A percentile compares a stretch with the other conserved stretches of the same genome.
These are phyloP conservation scores for Arabidopsis suecica DNA, from an alignment of 345 rosid genomes.

Conservation along the genomic window DNA sequence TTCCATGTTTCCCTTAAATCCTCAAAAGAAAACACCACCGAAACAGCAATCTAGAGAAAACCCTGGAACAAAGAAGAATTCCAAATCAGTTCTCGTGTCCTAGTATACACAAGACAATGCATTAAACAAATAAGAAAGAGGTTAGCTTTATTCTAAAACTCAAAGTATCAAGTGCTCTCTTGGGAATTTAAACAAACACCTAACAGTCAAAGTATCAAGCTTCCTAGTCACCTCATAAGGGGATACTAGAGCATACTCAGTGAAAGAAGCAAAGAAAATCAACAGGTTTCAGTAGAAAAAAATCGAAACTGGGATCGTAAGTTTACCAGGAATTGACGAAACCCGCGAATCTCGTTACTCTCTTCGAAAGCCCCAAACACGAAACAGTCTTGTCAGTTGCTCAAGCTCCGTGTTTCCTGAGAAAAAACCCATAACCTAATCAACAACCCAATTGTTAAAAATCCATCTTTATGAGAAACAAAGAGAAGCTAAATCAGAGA, in stretches of 20 bases:
- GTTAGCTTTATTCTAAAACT: background rate
- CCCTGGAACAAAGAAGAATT: conserved; percentile 19
- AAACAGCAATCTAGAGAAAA: conserved; percentile 15
- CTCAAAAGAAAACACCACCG: conserved; percentile 8
- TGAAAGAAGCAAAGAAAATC: conserved; percentile 1
- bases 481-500: conserved; percentile 16
- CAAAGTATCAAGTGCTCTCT: conserved; percentile 8
- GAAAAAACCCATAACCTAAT: conserved; percentile 30
- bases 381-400: conserved; percentile 12
- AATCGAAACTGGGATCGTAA: background rate
- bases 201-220: conserved; percentile 14
- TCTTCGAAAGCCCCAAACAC: conserved; percentile 24
- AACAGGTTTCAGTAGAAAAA: background rate
- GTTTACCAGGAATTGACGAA: conserved; percentile 21
- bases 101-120: background rate
- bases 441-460: conserved; percentile 24
- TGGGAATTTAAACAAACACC: conserved; percentile 36
- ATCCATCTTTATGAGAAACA: conserved; percentile 21
- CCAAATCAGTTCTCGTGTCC: conserved; percentile 6
- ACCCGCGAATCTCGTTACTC: conserved; percentile 21
- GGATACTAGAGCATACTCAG: background rate
- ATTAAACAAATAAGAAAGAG: conserved; percentile 5
- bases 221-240: conserved; percentile 2
- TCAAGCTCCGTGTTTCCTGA: conserved; percentile 33
- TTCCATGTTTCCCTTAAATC: conserved; percentile 56